Evolutionary conservation across 352 stramenopile genomes (phyloP), one percentile per base, ranked within the genome.

Genomic region (Phytophthora foliorum): DNA sequence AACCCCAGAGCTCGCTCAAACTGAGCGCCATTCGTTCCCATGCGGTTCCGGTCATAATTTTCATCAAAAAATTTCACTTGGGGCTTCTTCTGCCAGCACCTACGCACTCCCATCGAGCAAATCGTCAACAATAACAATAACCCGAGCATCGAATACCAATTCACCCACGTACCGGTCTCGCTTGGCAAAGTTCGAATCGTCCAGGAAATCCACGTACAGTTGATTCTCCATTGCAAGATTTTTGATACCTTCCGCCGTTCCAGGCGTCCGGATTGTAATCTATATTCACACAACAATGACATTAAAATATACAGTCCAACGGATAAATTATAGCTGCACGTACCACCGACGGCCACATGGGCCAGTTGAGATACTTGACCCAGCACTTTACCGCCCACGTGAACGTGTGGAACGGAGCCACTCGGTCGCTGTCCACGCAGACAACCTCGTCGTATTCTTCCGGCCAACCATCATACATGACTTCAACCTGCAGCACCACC

Each of bases 281-380:
- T 92, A 50, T 21, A 52, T 9, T 32, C 29, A 46, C 6, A 19
- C 41, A 53, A 19, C 6, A 60, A 27, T 17, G n/a, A 44, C 44
- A 41, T 38, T 45, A 60, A 42, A 32, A 57, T 24, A 39, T 13
- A 31, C 14, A 34, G 17, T 31, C 3, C 34, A 41, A 50, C 45
- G n/a, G n/a, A n/a, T n/a, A n/a, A 34, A 34, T 2, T 34, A 13
- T 29, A 39, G n/a, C 6, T 32, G 38, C 5, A 41, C 61, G 19
- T 39, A 93, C 85, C 29, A 93, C 53, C 9, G 82, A 85, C 2
- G 85, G 83, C 85, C 85, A 93, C 68, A 78, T 77, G 4, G 83
- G 85, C 82, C 82, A 93, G 60, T 93, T 93, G 32, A 81, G 75
- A 46, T 91, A 93, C 55, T 90, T 90, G 34, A 84, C 82, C 85